These are phyloP conservation scores for Acanthochlamys bracteata DNA, from an alignment of 106 monocot genomes.

Conservation along the genomic window DNA sequence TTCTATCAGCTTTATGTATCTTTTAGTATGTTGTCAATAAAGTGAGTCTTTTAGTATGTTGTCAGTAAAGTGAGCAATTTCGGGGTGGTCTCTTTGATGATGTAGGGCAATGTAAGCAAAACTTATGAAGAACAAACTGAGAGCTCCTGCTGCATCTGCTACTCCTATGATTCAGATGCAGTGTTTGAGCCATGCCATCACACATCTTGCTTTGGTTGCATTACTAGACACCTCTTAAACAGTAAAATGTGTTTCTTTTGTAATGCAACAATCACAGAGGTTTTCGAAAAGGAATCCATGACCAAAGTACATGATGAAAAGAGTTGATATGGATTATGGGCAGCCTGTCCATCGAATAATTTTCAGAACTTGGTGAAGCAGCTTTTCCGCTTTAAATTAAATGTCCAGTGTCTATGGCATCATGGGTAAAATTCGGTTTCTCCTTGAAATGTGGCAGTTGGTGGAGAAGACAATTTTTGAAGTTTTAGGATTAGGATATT, in stretches of 20 bases:
- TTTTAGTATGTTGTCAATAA: background rate
- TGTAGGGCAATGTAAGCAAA: conserved; percentile 34
- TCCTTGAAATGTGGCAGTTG: conserved; percentile 1
- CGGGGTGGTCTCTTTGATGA: background rate
- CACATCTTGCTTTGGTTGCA: conserved; percentile 82
- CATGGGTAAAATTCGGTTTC: background rate
- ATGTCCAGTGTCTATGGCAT: background rate
- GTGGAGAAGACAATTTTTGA: conserved; percentile 47
- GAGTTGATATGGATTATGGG: background rate
- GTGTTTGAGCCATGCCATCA: conserved; percentile 87
- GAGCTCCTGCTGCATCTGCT: conserved; percentile 82
- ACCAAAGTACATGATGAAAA: background rate
- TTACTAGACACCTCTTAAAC: conserved; percentile 82
- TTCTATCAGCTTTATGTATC: background rate
- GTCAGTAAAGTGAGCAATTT: conserved; percentile 1
- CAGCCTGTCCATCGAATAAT: background rate
- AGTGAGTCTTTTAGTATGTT: background rate
- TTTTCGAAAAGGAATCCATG: background rate
- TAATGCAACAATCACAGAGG: conserved; percentile 64
- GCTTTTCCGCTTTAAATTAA: background rate
- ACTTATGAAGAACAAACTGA: conserved; percentile 35
- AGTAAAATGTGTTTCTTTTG: conserved; percentile 93
- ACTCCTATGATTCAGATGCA: conserved; percentile 50
- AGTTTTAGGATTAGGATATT: conserved; percentile 29
- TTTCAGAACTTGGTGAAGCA: background rate